A percentile compares a stretch with the other conserved stretches of the same genome.
These are phyloP conservation scores for Solanum verrucosum DNA, from an alignment of 257 asterid species.

Conservation along the genomic window DNA sequence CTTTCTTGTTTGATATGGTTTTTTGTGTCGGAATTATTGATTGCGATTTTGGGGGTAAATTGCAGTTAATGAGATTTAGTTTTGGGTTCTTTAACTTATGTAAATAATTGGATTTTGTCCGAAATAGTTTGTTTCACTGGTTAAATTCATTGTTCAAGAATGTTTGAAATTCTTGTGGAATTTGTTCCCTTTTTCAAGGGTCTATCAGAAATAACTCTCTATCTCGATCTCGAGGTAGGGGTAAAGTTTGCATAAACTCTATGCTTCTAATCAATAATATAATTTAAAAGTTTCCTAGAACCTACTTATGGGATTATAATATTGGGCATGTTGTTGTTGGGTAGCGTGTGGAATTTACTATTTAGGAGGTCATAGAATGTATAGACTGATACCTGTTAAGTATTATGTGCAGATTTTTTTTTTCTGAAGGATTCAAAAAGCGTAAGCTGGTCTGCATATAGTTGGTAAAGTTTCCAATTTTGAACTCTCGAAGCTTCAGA, in stretches of 20 bases:
- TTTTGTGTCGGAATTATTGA: neutral
- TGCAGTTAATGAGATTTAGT: neutral
- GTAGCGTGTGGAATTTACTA: neutral
- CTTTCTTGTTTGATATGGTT: neutral
- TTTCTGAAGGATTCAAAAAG: constrained; percentile 5
- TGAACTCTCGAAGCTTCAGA: neutral
- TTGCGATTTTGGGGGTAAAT: neutral
- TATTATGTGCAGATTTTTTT: constrained; percentile 22
- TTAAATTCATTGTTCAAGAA: neutral
- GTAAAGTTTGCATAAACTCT: neutral
- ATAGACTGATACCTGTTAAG: neutral
- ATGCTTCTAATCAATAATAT: neutral
- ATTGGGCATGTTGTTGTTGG: neutral
- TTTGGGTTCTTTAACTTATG: neutral
- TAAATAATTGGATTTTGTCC: neutral
- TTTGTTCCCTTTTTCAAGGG: neutral
- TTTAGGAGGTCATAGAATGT: neutral
- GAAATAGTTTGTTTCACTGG: neutral
- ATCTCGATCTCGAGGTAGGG: neutral
- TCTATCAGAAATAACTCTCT: neutral
- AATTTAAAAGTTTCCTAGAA: neutral
- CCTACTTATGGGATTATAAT: neutral
- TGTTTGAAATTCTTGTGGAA: neutral
- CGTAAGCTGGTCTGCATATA: neutral
- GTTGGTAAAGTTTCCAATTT: neutral